These are phyloP conservation scores for Diutina mesorugosa DNA, from an alignment of 1,139 yeast genomes.

Conservation along the genomic window DNA sequence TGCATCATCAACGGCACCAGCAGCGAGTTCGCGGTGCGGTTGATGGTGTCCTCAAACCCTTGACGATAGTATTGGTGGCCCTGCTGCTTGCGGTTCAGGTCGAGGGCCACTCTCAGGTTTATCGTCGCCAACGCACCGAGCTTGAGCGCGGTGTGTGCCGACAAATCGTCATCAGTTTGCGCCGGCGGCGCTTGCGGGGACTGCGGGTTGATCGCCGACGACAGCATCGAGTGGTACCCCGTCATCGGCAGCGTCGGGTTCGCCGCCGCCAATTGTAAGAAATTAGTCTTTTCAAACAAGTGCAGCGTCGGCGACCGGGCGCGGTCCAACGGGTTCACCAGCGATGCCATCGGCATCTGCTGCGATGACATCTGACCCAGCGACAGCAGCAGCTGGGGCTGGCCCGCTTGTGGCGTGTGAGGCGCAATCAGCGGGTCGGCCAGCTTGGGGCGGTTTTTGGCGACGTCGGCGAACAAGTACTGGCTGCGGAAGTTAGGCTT, in stretches of 20 bases:
- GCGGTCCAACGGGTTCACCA: conserved; percentile 14
- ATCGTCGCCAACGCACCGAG: conserved; percentile 54
- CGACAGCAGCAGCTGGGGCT: conserved; percentile 30
- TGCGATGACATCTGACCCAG: not conserved
- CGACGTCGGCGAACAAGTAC: conserved; percentile 18
- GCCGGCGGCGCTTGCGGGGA: conserved; percentile 5
- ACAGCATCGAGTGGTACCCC: conserved; percentile 8
- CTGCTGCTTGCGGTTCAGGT: conserved; percentile 31
- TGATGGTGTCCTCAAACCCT: conserved; percentile 21
- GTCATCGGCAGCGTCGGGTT: conserved; percentile 13
- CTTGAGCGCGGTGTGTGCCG: conserved; percentile 32
- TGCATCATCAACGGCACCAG: conserved; percentile 20
- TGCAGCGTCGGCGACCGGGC: conserved; percentile 33
- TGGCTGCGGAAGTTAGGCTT: conserved; percentile 16
- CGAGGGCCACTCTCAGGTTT: conserved; percentile 47
- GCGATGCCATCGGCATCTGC: conserved; percentile 2
- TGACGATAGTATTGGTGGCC: conserved; percentile 7
- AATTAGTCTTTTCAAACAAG: conserved; percentile 31
- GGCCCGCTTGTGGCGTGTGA: conserved; percentile 10
- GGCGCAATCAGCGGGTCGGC: conserved; percentile 21
- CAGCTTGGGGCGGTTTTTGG: conserved; percentile 26
- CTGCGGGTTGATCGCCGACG: conserved; percentile 7
- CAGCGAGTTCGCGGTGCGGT: conserved; percentile 23
- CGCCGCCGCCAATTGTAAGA: conserved; percentile 31
- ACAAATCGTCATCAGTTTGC: conserved; percentile 17